Conservation (phyloP, 176 grass and related monocot genomes). For the Phoenix roebelenii region DNA sequence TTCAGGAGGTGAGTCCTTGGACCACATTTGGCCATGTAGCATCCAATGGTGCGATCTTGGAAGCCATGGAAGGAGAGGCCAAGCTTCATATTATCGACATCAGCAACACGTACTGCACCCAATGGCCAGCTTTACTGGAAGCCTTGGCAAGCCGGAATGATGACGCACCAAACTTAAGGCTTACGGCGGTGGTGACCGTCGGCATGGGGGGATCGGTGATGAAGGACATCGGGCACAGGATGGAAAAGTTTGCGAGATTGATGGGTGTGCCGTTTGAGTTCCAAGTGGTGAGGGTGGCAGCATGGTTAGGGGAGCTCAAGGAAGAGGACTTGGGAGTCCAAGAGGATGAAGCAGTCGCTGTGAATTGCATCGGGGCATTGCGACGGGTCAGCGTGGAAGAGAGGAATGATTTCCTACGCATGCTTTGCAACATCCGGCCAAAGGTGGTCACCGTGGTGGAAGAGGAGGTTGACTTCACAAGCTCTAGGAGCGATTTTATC, state of each 20-base stretch:
- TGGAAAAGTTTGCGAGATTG: conserved; percentile 19
- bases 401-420: conserved; percentile 6
- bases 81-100: conserved; percentile 6
- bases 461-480: conserved; percentile 13
- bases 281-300: background rate
- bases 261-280: conserved; percentile 20
- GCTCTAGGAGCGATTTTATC: background rate
- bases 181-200: conserved; percentile 4
- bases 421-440: background rate
- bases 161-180: conserved; percentile 5
- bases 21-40: conserved; percentile 9
- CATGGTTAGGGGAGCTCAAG: background rate
- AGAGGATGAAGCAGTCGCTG: conserved; percentile 12
- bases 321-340: background rate
- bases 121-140: background rate
- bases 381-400: background rate
- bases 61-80: conserved; percentile 5
- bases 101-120: conserved; percentile 10
- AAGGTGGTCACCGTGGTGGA: conserved; percentile 14
- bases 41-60: conserved; percentile 9
- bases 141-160: conserved; percentile 2
- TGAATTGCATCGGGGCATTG: conserved; percentile 15
- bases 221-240: conserved; percentile 6
- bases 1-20: conserved; percentile 9
- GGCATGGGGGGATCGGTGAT: background rate